phyloP scores from a whole-genome alignment of 345 rosid species.

The Eucalyptus marginata region DNA sequence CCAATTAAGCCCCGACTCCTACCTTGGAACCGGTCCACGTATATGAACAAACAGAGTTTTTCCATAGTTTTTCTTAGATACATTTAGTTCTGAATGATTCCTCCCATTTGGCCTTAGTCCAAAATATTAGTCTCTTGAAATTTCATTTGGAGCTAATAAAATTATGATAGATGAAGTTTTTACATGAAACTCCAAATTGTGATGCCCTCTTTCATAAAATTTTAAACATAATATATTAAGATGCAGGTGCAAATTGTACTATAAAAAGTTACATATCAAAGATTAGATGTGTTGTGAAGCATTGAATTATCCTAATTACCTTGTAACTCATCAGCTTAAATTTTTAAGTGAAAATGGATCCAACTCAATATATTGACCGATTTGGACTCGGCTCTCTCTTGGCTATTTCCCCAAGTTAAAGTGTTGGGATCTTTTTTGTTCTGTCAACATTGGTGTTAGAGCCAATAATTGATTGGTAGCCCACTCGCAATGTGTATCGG shows the following conservation, averaged over 20 bases:
- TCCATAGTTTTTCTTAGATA: neutral
- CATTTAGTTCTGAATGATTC: neutral
- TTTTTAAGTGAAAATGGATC: neutral
- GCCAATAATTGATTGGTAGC: neutral
- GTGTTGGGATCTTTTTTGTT: neutral
- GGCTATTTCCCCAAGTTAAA: neutral
- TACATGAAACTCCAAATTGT: neutral
- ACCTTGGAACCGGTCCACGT: neutral
- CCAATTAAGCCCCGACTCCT: neutral
- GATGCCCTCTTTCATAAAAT: neutral
- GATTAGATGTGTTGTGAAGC: neutral
- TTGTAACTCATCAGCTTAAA: neutral
- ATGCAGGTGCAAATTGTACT: neutral
- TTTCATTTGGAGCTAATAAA: neutral
- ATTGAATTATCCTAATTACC: neutral
- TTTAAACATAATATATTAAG: neutral
- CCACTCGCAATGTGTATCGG: no score
- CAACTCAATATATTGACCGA: no score
- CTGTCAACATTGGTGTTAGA: neutral
- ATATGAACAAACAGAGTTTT: neutral
- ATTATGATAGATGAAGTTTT: neutral
- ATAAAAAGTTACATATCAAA: neutral
- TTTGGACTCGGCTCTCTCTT: neutral
- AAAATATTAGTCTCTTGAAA: neutral
- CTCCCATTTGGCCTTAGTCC: neutral